phyloP scores from a whole-genome alignment of 2,329 filamentous ascomycete species.

The Neonectria magnoliae region DNA sequence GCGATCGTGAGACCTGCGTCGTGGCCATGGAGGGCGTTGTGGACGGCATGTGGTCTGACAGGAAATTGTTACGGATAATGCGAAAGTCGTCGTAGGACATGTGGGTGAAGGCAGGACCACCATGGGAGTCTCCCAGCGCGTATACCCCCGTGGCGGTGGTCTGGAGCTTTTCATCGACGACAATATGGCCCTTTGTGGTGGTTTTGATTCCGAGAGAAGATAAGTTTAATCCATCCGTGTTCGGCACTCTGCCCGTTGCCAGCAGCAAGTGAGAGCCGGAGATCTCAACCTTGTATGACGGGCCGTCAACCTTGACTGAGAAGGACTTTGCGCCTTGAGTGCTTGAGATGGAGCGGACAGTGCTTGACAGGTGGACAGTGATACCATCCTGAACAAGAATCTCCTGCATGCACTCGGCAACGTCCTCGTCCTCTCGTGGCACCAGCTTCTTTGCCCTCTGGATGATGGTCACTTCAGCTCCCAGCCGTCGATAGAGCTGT shows the following conservation, averaged over 20 bases:
- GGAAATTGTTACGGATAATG: slow-evolving; percentile 58
- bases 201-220: slow-evolving; percentile 52
- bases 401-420: slow-evolving; percentile 53
- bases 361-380: slow-evolving; percentile 51
- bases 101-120: slow-evolving; percentile 64
- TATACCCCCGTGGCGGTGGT: slow-evolving; percentile 56
- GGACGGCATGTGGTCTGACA: slow-evolving; percentile 41
- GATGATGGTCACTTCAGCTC: slow-evolving; percentile 59
- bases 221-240: slow-evolving; percentile 58
- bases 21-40: slow-evolving; percentile 42
- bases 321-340: slow-evolving; percentile 27
- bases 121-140: slow-evolving; percentile 62
- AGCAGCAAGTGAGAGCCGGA: slow-evolving; percentile 59
- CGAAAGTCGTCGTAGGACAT: slow-evolving; percentile 67
- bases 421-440: slow-evolving; percentile 58
- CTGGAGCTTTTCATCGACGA: slow-evolving; percentile 54
- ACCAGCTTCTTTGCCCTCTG: slow-evolving; percentile 56
- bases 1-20: slow-evolving; percentile 38
- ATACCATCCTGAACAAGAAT: slow-evolving; percentile 60
- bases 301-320: slow-evolving; percentile 32
- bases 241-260: slow-evolving; percentile 60
- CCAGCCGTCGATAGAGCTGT: slow-evolving; percentile 61
- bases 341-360: slow-evolving; percentile 41
- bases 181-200: slow-evolving; percentile 55
- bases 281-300: slow-evolving; percentile 39